Base-by-base conservation (phyloP, 2,329 filamentous ascomycete species). In the Pseudocercospora eumusae region DNA sequence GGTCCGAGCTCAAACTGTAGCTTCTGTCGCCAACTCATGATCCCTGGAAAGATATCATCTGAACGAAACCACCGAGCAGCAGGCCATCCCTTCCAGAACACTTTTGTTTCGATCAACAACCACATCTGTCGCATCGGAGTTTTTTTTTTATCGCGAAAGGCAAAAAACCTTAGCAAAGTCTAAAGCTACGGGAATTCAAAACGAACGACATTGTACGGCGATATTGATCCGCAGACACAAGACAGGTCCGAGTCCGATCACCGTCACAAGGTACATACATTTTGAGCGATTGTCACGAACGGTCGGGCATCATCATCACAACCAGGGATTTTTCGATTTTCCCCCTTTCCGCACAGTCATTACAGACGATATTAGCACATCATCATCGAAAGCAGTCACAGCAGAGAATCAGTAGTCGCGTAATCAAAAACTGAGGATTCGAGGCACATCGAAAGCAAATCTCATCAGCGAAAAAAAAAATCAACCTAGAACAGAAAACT, bases 1-100 rank as follows among this genome's bases (percentile, higher is more conserved):
- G 47, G 47, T 52, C 47, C 47, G 47, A 27, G 47, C 47, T 47
- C 15, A 52, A 28, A 52, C 47, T 52, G 8, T 25, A 25, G n/a
- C 11, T n/a, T 25, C 15, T 28, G 15, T 25, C 23, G 21, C 15
- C 15, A 25, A 23, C 20, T 52, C 47, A 25, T 25, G 44, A 47
- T 47, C 44, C 20, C 20, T 21, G 18, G 44, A 52, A 27, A 52
- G 5, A 9, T 27, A 52, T n/a, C 47, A 25, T 27, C 25, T 25
- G 21, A 25, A 52, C n/a, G 21, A 25, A 52, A 52, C 21, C 47
- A 52, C 25, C 11, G 47, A 52, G 9, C 15, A 27, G 21, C 47
- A 47, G 36, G 18, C 36, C 36, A 40, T 40, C 36, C 36, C 36
- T 40, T 40, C 36, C 36, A 40, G 36, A 40, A 40, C 5, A 40